Percentiles rank a stretch among this genome's conserved stretches.
Evolutionary conservation across 1,139 yeast genomes (phyloP).

Genomic region (Martiniozyma asiatica): DNA sequence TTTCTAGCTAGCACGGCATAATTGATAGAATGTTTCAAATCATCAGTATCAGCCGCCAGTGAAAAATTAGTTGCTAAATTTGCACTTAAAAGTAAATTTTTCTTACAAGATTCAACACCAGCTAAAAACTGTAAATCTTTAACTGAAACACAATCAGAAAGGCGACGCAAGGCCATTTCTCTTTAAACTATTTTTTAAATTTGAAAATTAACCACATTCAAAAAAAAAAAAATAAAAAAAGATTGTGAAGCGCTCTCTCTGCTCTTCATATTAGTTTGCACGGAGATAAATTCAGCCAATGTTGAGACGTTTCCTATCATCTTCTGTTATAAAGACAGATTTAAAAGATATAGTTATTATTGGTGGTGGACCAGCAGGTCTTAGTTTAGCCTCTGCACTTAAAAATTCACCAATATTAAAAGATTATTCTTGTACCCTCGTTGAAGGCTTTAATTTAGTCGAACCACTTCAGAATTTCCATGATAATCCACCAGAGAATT

Average conservation of each 20-base stretch:
- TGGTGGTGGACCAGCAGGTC: constrained; percentile 98
- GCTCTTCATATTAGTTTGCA: no score
- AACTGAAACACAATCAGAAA: constrained; percentile 15
- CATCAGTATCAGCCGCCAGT: constrained; percentile 64
- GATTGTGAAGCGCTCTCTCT: no score
- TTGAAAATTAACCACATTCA: no score
- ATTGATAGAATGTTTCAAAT: constrained; percentile 68
- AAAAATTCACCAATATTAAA: constrained; percentile 52
- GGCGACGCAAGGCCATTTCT: not conserved
- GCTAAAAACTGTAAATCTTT: constrained; percentile 12
- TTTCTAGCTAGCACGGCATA: constrained; percentile 74
- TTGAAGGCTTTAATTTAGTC: constrained; percentile 57
- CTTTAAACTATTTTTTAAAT: no score
- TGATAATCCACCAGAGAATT: constrained; percentile 42
- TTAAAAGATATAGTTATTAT: constrained; percentile 69
- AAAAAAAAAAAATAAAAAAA: no score
- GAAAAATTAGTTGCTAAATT: constrained; percentile 57
- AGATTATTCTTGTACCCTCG: constrained; percentile 49
- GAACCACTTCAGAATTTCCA: constrained; percentile 40
- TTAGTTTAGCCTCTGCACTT: constrained; percentile 71
- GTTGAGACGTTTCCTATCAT: constrained; percentile 23
- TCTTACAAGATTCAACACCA: constrained; percentile 6
- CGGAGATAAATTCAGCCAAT: no score
- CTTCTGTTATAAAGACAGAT: constrained; percentile 11
- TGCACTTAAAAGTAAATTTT: constrained; percentile 19